Percentiles rank a stretch among this genome's conserved stretches.
Evolutionary conservation across 176 grass and related monocot genomes (phyloP).

Genomic region (Lolium multiflorum): DNA sequence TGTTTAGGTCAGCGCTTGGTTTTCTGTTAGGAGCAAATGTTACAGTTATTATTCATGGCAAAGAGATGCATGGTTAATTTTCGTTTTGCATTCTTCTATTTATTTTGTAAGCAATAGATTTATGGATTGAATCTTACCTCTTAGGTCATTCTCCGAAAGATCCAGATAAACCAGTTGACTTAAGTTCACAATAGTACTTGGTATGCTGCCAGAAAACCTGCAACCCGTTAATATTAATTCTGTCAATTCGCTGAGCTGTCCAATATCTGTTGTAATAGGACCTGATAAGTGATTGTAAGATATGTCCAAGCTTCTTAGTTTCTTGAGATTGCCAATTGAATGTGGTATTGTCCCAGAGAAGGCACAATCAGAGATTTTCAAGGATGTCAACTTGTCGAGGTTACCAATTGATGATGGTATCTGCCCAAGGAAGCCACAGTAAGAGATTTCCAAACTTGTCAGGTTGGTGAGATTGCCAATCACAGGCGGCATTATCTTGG

Average conservation of each 20-base stretch:
- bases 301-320: slow-evolving; percentile 4
- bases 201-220: slow-evolving; percentile 30
- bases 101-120: neutral
- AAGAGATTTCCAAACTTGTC: neutral
- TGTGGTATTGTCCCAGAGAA: slow-evolving; percentile 16
- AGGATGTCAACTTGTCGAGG: slow-evolving; percentile 25
- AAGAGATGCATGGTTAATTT: no score
- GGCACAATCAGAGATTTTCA: slow-evolving; percentile 11
- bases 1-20: no score
- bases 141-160: slow-evolving; percentile 37
- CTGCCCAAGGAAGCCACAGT: neutral
- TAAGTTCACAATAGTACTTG: slow-evolving; percentile 28
- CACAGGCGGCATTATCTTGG: neutral
- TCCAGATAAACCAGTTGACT: slow-evolving; percentile 36
- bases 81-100: no score
- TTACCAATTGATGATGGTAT: neutral
- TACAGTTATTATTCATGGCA: no score
- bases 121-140: neutral
- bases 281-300: neutral
- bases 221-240: neutral
- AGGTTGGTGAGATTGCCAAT: slow-evolving; percentile 23
- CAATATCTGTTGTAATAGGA: neutral
- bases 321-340: slow-evolving; percentile 11
- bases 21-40: no score
- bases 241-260: neutral